Evolutionary conservation across 2,329 filamentous ascomycete species (phyloP), one percentile per base, ranked within the genome.

Genomic region (Cladophialophora immunda): DNA sequence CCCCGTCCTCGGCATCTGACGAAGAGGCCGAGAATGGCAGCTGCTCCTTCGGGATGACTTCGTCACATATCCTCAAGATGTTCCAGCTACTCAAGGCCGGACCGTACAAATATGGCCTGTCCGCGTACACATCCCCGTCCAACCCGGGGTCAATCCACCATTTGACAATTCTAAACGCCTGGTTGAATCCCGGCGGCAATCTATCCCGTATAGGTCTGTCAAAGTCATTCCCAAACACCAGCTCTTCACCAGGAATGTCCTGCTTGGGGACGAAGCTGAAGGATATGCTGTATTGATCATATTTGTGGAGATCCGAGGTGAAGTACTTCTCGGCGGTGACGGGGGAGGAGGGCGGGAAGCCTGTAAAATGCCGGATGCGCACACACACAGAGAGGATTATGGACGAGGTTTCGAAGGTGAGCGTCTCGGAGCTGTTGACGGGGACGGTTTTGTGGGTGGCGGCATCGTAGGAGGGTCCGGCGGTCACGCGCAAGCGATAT

Each of bases 161-260:
- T 73, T 92, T 92, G 30, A 97, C 92, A 52, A 97, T 90, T 60
- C 88, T 89, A 79, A 97, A 88, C 0, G 93, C 94, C 9, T 92
- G 90, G 75, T 88, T 88, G 79, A 97, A 97, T 0, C 94, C 93
- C 0, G 92, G 92, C 0, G 95, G 94, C 1, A 99, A 83, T 17
- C 89, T 87, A 76, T 97, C 91, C 32, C 93, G 87, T 73, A 99
- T 95, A 0, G 95, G 92, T 58, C 91, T 87, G 75, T 97, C 94
- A 76, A 98, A 97, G 82, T 97, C 93, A 78, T 98, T 98, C 50
- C 94, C 95, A 73, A 97, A 97, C 62, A 97, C 89, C 2, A 99
- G 83, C 69, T 96, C 89, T 29, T 86, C 79, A 53, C 88, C 93
- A 2, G 84, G 83, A 64, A 97, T 88, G 38, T 79, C 79, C 32